Evolutionary conservation across 1,139 yeast species (phyloP), one percentile per base, ranked within the genome.

Genomic region (Geotrichum restrictum): DNA sequence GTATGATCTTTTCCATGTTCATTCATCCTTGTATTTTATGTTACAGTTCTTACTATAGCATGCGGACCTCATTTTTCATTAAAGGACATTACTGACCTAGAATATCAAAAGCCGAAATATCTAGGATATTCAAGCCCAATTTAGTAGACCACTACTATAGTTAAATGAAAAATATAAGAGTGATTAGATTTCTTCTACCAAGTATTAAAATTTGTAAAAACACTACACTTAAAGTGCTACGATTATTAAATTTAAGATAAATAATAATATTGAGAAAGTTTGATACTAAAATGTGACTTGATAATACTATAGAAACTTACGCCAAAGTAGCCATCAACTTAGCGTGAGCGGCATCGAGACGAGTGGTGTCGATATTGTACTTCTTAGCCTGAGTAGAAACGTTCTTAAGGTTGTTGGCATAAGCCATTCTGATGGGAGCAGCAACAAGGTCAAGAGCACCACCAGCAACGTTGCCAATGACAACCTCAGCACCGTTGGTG

Each of bases 401-500:
- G 22, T 45, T 51, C 27, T 44, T 39, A 16, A 48, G 13, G n/a
- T 56, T 59, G 43, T 57, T 53, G 16, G 47, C 29, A 24, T 5
- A 24, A 8, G 29, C 29, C 29, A 24, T 24, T 18, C 51, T 18
- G 42, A 49, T 52, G 31, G 59, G 57, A 43, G 62, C 64, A 45
- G 57, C 38, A 19, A 54, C 52, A 3, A 39, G 8, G 31, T 41
- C 45, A 41, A 31, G n/a, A 19, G 45, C 54, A 18, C 59, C 63
- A 21, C 63, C 65, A 42, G 59, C 49, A 16, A 56, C 34, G 53
- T 60, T 60, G 45, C 61, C 53, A 11, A 61, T 51, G 18, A 59
- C 48, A 7, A 61, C 64, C 54, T 62, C 63, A 39, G 63, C 64
- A 45, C 65, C 65, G 57, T 62, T 60, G 55, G 65, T 62, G 32